Base-by-base conservation (phyloP, 1,139 yeast genomes). In the Wickerhamiella pararugosa region DNA sequence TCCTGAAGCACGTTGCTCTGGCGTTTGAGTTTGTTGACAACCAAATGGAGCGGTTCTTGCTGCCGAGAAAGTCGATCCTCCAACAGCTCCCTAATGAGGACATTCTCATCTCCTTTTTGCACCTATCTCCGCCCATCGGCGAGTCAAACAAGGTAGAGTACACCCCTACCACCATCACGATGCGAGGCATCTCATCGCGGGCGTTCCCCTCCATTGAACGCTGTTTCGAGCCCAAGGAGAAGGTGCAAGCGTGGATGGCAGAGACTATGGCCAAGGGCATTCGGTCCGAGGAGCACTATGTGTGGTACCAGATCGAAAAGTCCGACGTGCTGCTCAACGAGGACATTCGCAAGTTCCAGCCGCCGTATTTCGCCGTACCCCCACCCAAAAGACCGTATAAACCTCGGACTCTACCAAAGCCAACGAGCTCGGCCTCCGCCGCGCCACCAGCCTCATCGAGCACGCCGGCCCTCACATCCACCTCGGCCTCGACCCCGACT, bases 271-370 rank as follows among this genome's bases (percentile, higher is more conserved):
- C 66, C 9, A 64, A 62, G 11, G 95, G 95, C 1, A 67, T 66
- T 1, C 67, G 90, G 43, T 62, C 76, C 5, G 64, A 78, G 6
- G 72, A 73, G 32, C 74, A 74, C 54, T 73, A 79, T 54, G 65
- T 83, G 32, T 86, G 95, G 95, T 82, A 78, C 53, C 84, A 82
- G 53, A 69, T 86, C 21, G 95, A 84, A 58, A 90, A 86, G 4
- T 71, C 73, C 41, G 76, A 79, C 47, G 90, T 79, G 54, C 37
- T 76, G 46, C 47, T 60, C 15, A 41, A 51, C 31, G 61, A 57
- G 36, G 42, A 50, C 8, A 47, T 60, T 25, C 53, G 53, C 36
- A 49, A 52, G 42, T 47, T 45, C 30, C 55, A 53, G 11, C 60
- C 61, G 7, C 58, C 60, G 10, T 50, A 51, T 29, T 51, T 53